Conservation (phyloP, 2,329 filamentous ascomycete genomes). For the Pyricularia pennisetigena region DNA sequence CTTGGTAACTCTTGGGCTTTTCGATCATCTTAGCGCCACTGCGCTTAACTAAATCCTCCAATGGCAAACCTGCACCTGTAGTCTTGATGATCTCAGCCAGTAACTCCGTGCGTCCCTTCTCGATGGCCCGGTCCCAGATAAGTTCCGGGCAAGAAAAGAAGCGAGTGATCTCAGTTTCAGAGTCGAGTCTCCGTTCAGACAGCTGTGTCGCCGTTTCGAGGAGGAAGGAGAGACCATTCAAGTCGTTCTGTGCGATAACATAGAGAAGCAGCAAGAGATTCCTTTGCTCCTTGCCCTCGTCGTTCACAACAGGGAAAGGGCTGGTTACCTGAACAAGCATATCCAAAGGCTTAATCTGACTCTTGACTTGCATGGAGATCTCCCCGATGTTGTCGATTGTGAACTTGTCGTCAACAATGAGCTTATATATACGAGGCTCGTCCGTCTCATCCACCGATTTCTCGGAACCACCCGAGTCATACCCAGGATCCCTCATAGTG, state of each 20-base stretch:
- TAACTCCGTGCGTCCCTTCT: slow-evolving; percentile 40
- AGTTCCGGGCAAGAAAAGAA: slow-evolving; percentile 28
- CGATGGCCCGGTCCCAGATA: slow-evolving; percentile 34
- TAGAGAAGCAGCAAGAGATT: slow-evolving; percentile 26
- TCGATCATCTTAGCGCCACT: slow-evolving; percentile 52
- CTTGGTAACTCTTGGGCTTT: slow-evolving; percentile 67
- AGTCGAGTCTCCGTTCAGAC: slow-evolving; percentile 23
- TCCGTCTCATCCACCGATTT: slow-evolving; percentile 16
- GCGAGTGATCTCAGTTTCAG: slow-evolving; percentile 19
- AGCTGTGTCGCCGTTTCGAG: slow-evolving; percentile 43
- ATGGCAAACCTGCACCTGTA: slow-evolving; percentile 58
- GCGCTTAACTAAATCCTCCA: slow-evolving; percentile 56
- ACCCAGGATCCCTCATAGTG: slow-evolving; percentile 27
- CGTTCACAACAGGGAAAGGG: slow-evolving; percentile 20
- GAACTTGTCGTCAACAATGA: slow-evolving; percentile 55
- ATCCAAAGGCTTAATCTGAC: slow-evolving; percentile 41
- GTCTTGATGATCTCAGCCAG: slow-evolving; percentile 55
- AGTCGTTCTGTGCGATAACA: slow-evolving; percentile 42
- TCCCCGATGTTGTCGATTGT: slow-evolving; percentile 70
- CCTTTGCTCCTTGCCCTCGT: slow-evolving; percentile 12
- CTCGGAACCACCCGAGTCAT: slow-evolving; percentile 23
- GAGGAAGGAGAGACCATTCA: slow-evolving; percentile 42
- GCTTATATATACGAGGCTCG: slow-evolving; percentile 34
- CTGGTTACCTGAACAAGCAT: slow-evolving; percentile 32
- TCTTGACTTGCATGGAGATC: slow-evolving; percentile 58